Percentiles rank a stretch among this genome's conserved stretches.
phyloP scores from a whole-genome alignment of 176 grass and related monocot species.

The Phyllostachys edulis region DNA sequence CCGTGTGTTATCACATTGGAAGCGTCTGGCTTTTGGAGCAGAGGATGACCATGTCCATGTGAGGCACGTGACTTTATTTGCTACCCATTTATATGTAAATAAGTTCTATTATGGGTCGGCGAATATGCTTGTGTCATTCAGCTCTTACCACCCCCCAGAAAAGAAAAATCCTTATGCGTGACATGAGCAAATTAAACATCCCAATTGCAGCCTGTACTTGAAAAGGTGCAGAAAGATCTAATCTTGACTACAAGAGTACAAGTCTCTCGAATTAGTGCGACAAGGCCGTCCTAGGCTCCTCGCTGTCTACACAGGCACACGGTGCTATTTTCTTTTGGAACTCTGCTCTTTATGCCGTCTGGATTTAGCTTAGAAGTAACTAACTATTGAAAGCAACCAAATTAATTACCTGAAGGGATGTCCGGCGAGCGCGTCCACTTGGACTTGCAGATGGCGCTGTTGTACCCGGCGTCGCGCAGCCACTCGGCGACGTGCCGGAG shows the following conservation, averaged over 20 bases:
- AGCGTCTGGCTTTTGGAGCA: not conserved
- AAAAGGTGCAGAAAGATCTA: not conserved
- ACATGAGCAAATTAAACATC: not conserved
- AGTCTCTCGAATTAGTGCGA: not conserved
- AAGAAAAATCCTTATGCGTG: not conserved
- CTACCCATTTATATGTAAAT: not conserved
- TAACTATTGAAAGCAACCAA: not conserved
- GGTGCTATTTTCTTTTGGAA: not conserved
- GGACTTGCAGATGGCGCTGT: constrained; percentile 82
- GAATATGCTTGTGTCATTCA: not conserved
- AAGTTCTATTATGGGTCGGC: not conserved
- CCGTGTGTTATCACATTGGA: not conserved
- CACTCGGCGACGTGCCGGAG: constrained; percentile 45
- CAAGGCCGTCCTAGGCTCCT: no score
- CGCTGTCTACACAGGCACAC: not conserved
- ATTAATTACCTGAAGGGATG: constrained; percentile 70
- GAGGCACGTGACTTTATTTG: constrained; percentile 27
- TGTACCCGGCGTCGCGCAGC: constrained; percentile 63
- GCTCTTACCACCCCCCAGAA: no score
- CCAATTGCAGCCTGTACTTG: not conserved
- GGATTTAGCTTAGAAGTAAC: not conserved
- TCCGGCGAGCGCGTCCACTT: constrained; percentile 76
- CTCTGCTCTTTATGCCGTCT: not conserved
- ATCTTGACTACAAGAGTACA: not conserved
- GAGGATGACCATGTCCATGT: constrained; percentile 25